Base-by-base conservation (phyloP, 352 stramenopile genomes). In the Phytophthora cactorum region DNA sequence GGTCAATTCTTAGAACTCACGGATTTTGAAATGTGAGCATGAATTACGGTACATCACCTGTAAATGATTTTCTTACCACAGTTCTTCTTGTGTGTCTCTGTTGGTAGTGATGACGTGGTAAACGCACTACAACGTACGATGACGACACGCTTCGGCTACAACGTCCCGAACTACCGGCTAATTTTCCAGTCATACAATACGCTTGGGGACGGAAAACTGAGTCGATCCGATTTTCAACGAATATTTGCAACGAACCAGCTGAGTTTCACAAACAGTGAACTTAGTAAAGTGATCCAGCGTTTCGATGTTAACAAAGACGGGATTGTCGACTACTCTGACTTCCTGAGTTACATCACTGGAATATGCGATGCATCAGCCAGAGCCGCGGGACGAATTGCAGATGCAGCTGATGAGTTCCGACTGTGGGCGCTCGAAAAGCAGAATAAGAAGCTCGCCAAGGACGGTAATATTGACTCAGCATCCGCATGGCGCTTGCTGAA, bases 171-270 rank as follows among this genome's bases (percentile, higher is more conserved):
- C 45, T 95, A 95, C 57, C 69, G 84, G 6, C 43, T 88, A 8
- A 88, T 93, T 36, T 95, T 95, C 61, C 84, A 93, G 60, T 86
- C 77, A 0, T 90, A 88, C 74, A 95, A 93, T 51, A 59, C 83
- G 0, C 73, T 91, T 7, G 80, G 77, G 6, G 86, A 95, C 49
- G 86, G 82, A 31, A 81, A 81, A 47, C 70, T 93, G 7, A 89
- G 75, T 45, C 75, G 86, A 8, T 76, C 77, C 6, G 86, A 95
- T 62, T 93, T 95, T 43, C 81, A 92, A 61, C 78, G 84, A 29
- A 72, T 93, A 22, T 81, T 93, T 27, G 84, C 84, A 6, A 72
- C 70, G 0, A 89, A 89, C 43, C 85, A 93, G 44, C 67, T 92
- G 49, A 89, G 76, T 49, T 90, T 92, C 38, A 89, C 79, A 8